phyloP scores from a whole-genome alignment of 331 rosid species.

The Cydonia oblonga region DNA sequence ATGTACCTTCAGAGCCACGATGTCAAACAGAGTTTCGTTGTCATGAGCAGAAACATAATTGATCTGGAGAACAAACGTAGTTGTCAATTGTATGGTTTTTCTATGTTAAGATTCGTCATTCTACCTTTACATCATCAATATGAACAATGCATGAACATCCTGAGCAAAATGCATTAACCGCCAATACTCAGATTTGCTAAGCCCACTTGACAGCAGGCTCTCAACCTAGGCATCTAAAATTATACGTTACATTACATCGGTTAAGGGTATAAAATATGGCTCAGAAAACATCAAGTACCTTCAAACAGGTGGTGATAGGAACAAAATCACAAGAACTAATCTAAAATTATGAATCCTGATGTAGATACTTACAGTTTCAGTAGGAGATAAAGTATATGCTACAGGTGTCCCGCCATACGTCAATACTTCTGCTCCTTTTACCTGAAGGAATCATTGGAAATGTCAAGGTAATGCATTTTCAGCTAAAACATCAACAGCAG shows the following conservation, averaged over 20 bases:
- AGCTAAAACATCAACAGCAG: neutral
- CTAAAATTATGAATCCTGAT: neutral
- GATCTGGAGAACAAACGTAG: slow-evolving; percentile 42
- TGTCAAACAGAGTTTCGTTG: slow-evolving; percentile 86
- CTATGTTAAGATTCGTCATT: neutral
- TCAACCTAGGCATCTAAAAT: neutral
- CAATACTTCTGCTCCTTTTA: slow-evolving; percentile 73
- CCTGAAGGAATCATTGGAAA: slow-evolving; percentile 32
- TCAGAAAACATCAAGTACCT: neutral
- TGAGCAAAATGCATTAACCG: neutral
- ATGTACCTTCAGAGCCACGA: slow-evolving; percentile 69
- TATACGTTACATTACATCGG: neutral
- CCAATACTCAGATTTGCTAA: neutral
- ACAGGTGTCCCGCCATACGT: slow-evolving; percentile 58
- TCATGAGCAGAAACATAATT: slow-evolving; percentile 95
- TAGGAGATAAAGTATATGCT: slow-evolving; percentile 62
- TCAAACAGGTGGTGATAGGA: too few relatives aligned
- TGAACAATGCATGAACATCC: neutral
- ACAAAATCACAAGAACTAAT: slow-evolving; percentile 1
- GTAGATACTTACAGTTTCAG: slow-evolving; percentile 59
- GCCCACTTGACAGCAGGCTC: neutral
- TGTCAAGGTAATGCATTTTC: neutral
- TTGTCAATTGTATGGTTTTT: slow-evolving; percentile 6
- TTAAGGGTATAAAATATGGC: neutral
- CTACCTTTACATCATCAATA: neutral